A percentile compares a stretch with the other conserved stretches of the same genome.
These are phyloP conservation scores for Apiospora aurea DNA, from an alignment of 2,329 filamentous ascomycete species.

Conservation along the genomic window DNA sequence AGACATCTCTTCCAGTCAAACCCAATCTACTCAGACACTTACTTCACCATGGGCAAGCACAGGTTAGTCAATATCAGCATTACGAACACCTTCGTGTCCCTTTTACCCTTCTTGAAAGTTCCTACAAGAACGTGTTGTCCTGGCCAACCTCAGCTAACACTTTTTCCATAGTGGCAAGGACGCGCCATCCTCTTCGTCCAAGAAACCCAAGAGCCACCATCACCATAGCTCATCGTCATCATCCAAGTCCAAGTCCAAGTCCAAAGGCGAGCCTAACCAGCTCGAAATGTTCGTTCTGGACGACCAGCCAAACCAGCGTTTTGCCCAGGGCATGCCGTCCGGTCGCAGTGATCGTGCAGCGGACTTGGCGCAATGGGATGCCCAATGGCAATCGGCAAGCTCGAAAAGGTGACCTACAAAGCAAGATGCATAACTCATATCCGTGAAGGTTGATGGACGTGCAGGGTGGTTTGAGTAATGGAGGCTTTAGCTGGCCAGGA, in stretches of 20 bases:
- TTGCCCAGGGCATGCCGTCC: conserved; percentile 4
- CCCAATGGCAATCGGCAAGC: neutral
- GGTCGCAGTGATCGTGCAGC: neutral
- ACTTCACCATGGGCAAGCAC: neutral
- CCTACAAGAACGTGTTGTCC: no score
- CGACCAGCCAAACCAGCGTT: neutral
- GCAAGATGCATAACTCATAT: neutral
- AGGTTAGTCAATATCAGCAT: neutral
- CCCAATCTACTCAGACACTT: neutral
- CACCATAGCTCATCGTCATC: neutral
- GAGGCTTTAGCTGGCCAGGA: neutral
- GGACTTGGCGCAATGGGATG: conserved; percentile 18
- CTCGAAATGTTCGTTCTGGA: neutral
- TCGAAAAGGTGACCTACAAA: neutral
- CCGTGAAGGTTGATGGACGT: neutral
- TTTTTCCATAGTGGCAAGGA: neutral
- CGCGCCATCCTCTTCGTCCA: neutral
- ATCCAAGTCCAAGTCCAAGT: neutral
- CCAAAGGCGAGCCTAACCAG: neutral
- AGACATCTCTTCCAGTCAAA: neutral
- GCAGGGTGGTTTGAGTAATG: neutral
- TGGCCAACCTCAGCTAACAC: neutral
- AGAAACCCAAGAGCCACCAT: neutral
- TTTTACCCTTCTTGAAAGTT: no score
- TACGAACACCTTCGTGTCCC: neutral